Conservation (phyloP, 768 basidiomycete species). For the Mycena rebaudengoi region DNA sequence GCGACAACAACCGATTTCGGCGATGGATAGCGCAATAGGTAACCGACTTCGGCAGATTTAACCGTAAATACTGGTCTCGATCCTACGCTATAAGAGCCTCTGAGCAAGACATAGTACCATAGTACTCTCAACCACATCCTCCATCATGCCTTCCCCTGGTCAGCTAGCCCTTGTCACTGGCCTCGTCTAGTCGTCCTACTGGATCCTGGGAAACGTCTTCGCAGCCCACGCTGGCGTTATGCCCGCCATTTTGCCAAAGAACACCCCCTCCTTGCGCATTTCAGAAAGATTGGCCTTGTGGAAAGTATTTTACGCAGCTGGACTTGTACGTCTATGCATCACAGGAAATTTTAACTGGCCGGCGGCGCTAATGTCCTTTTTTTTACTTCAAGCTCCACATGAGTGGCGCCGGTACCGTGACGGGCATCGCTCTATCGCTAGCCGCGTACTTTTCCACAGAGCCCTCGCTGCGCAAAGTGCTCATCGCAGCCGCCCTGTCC, state of each 20-base stretch:
- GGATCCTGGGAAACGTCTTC: slow-evolving; percentile 2
- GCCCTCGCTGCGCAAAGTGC: neutral
- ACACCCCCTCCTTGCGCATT: neutral
- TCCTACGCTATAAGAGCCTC: too few relatives aligned
- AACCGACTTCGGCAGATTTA: too few relatives aligned
- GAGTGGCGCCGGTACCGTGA: neutral
- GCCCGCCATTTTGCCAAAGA: slow-evolving; percentile 9
- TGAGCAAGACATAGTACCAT: too few relatives aligned
- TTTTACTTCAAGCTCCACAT: slow-evolving; percentile 3
- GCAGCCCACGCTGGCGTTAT: slow-evolving; percentile 2
- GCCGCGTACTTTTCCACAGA: neutral
- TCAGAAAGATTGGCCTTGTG: neutral
- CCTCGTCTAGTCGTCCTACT: slow-evolving; percentile 14
- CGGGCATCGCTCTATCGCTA: neutral
- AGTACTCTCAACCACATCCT: too few relatives aligned
- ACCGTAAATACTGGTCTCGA: too few relatives aligned
- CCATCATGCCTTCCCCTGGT: slow-evolving; percentile 5
- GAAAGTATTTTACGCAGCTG: neutral
- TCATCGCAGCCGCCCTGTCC: neutral
- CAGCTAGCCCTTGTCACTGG: slow-evolving; percentile 1
- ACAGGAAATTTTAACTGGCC: too few relatives aligned
- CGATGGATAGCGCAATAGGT: too few relatives aligned
- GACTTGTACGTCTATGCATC: neutral
- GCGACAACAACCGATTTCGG: too few relatives aligned
- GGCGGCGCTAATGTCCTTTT: too few relatives aligned